These are phyloP conservation scores for Colletotrichum liriopes DNA, from an alignment of 2,329 filamentous ascomycete genomes.

Conservation along the genomic window DNA sequence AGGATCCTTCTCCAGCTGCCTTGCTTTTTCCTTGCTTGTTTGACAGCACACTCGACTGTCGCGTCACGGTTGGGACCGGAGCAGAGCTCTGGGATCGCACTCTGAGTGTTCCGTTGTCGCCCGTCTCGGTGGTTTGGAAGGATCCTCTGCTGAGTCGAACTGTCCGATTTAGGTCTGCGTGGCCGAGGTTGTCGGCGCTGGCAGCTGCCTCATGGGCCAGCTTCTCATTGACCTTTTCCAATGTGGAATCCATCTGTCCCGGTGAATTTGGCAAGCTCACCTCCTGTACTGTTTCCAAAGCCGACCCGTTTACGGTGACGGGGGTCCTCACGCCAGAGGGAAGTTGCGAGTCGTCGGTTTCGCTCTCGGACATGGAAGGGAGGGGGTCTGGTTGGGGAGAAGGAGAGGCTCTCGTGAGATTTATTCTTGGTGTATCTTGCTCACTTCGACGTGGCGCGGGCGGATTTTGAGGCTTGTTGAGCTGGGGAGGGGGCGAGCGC, in stretches of 20 bases:
- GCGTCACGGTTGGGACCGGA: slow-evolving; percentile 70
- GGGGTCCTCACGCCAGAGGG: slow-evolving; percentile 72
- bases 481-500: slow-evolving; percentile 80
- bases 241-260: slow-evolving; percentile 61
- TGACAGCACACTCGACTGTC: slow-evolving; percentile 76
- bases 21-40: slow-evolving; percentile 80
- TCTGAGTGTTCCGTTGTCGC: slow-evolving; percentile 74
- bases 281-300: slow-evolving; percentile 93
- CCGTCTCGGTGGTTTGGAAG: slow-evolving; percentile 69
- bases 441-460: slow-evolving; percentile 62
- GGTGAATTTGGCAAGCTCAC: slow-evolving; percentile 84
- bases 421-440: slow-evolving; percentile 67
- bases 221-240: slow-evolving; percentile 69
- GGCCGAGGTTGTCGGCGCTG: slow-evolving; percentile 59
- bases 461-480: slow-evolving; percentile 62
- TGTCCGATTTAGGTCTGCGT: slow-evolving; percentile 57
- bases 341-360: slow-evolving; percentile 66
- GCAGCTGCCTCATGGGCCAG: slow-evolving; percentile 59
- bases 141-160: slow-evolving; percentile 62
- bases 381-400: slow-evolving; percentile 59
- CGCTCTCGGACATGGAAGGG: slow-evolving; percentile 63
- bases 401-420: slow-evolving; percentile 66
- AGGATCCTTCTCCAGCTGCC: slow-evolving; percentile 77
- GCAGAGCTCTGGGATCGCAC: slow-evolving; percentile 59
- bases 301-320: slow-evolving; percentile 70